phyloP scores from a whole-genome alignment of 768 basidiomycete species.

The Hypsizygus marmoreus region DNA sequence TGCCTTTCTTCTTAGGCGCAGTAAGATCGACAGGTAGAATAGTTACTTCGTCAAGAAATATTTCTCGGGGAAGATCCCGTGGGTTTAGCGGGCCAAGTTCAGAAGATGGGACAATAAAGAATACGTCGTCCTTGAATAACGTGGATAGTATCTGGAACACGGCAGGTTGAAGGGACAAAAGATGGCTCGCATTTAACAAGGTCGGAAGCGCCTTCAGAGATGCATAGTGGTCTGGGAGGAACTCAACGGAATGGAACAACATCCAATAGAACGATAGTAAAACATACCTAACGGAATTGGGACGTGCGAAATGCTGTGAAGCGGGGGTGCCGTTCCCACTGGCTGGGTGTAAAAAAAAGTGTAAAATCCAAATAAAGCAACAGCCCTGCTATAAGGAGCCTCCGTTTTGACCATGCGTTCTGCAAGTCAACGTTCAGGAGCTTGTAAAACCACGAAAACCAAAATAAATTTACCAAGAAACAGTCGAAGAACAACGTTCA shows the following conservation, averaged over 20 bases:
- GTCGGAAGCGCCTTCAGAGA: constrained; percentile 52
- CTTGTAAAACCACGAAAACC: background rate
- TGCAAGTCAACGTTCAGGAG: constrained; percentile 24
- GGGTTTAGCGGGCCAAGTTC: constrained; percentile 56
- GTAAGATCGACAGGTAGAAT: constrained; percentile 21
- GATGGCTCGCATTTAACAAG: constrained; percentile 37
- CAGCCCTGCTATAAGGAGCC: constrained; percentile 54
- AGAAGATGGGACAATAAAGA: constrained; percentile 62
- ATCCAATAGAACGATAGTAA: background rate
- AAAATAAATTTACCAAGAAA: constrained; percentile 58
- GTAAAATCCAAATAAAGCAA: constrained; percentile 70
- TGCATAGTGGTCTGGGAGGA: constrained; percentile 53
- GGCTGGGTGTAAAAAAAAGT: constrained; percentile 74
- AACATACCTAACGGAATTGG: constrained; percentile 61
- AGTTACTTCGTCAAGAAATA: constrained; percentile 48
- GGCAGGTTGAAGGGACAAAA: constrained; percentile 51
- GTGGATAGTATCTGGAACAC: constrained; percentile 49
- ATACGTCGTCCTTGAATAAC: constrained; percentile 50
- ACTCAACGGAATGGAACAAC: constrained; percentile 1
- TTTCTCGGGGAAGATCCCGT: constrained; percentile 67
- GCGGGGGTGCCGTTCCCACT: constrained; percentile 46
- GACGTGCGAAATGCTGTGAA: constrained; percentile 55
- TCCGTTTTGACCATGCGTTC: constrained; percentile 55
- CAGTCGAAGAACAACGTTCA: constrained; percentile 58
- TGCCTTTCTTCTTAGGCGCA: constrained; percentile 56